These are phyloP conservation scores for Torulaspora quercuum DNA, from an alignment of 805 yeast genomes.

Conservation along the genomic window DNA sequence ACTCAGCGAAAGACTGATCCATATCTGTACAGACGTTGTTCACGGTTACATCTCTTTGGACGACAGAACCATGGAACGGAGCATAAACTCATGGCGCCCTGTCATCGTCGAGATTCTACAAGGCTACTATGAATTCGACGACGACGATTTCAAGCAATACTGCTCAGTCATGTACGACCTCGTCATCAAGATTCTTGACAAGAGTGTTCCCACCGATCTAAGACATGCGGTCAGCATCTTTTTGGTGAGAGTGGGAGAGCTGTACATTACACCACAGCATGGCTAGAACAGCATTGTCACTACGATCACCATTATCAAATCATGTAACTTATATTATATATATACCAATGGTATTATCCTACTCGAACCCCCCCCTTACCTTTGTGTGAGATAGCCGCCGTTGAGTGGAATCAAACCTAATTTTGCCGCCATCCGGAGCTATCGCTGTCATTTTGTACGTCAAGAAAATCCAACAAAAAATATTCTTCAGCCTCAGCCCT, in stretches of 20 bases:
- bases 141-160: conserved; percentile 58
- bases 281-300: too few species aligned
- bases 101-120: conserved; percentile 84
- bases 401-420: too few species aligned
- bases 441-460: too few species aligned
- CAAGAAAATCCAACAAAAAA: too few species aligned
- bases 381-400: too few species aligned
- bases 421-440: too few species aligned
- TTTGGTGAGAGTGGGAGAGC: conserved; percentile 53
- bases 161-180: conserved; percentile 60
- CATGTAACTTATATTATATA: too few species aligned
- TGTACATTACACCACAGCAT: too few species aligned
- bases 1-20: conserved; percentile 46
- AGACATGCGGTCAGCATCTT: conserved; percentile 59
- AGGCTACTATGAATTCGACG: conserved; percentile 75
- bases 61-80: conserved; percentile 71
- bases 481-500: too few species aligned
- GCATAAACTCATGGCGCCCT: conserved; percentile 83
- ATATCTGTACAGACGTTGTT: conserved; percentile 68
- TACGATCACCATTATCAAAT: too few species aligned
- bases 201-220: conserved; percentile 57
- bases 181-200: conserved; percentile 57
- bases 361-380: too few species aligned
- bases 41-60: conserved; percentile 68
- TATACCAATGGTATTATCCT: too few species aligned